A percentile compares a stretch with the other conserved stretches of the same genome.
phyloP scores from a whole-genome alignment of 225 moss, liverwort and hornwort species.

The Polytrichum formosum region DNA sequence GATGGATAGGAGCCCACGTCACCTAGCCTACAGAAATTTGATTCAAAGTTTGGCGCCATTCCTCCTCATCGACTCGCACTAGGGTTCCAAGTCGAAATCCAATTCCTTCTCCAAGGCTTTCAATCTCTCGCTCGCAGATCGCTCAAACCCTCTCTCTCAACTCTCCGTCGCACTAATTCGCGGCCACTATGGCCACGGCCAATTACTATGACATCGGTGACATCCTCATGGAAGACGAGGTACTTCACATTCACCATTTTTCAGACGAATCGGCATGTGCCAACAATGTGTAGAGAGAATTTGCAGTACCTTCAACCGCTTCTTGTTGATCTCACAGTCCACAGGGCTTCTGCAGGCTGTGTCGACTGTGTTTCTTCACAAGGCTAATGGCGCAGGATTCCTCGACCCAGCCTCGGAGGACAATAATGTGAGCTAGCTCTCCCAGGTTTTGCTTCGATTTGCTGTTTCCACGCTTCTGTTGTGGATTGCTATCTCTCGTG shows the following conservation, averaged over 20 bases:
- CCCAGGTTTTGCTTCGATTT: background rate
- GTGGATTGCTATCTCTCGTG: too few relatives aligned
- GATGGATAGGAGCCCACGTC: too few relatives aligned
- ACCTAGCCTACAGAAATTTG: too few relatives aligned
- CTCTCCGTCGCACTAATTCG: too few relatives aligned
- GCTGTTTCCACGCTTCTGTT: too few relatives aligned
- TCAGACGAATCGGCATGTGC: background rate
- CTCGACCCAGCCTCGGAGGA: conserved; percentile 94
- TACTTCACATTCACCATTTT: background rate
- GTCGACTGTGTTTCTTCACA: conserved; percentile 55
- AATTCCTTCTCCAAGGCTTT: too few relatives aligned
- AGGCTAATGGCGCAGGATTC: conserved; percentile 79
- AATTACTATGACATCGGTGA: conserved; percentile 70
- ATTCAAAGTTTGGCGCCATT: too few relatives aligned
- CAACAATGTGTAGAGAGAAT: background rate
- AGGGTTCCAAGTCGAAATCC: too few relatives aligned
- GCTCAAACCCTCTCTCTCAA: too few relatives aligned
- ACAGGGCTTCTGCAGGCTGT: conserved; percentile 51
- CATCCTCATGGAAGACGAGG: conserved; percentile 80
- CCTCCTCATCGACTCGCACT: too few relatives aligned
- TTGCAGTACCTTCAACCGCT: background rate
- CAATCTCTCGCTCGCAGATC: too few relatives aligned
- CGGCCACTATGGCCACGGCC: conserved; percentile 23
- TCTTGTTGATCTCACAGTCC: background rate
- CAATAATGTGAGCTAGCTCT: conserved; percentile 48